Conservation (phyloP, 2,329 filamentous ascomycete genomes). For the Harringtonia aguacate region DNA sequence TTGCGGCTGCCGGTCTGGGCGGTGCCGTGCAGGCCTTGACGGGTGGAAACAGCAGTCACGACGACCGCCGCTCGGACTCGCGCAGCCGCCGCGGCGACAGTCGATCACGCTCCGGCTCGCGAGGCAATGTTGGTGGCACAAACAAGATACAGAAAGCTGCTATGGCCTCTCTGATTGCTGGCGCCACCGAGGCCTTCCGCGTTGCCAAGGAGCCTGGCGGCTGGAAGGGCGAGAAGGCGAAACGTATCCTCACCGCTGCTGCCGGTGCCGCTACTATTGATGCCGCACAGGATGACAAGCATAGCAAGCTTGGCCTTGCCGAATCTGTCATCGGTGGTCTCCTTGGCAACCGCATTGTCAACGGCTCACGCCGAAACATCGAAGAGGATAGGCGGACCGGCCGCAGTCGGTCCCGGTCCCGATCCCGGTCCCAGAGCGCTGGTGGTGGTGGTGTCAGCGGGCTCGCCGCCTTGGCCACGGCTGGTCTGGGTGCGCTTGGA, state of each 20-base stretch:
- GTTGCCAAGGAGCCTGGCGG: slow-evolving; percentile 79
- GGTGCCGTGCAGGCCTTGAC: slow-evolving; percentile 50
- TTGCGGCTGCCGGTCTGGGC: slow-evolving; percentile 51
- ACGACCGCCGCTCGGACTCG: slow-evolving; percentile 25
- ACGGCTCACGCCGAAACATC: slow-evolving; percentile 61
- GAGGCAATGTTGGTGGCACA: slow-evolving; percentile 25
- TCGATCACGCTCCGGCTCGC: slow-evolving; percentile 28
- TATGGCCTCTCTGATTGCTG: slow-evolving; percentile 81
- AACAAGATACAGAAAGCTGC: slow-evolving; percentile 73
- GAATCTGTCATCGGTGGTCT: slow-evolving; percentile 86
- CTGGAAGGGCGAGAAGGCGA: slow-evolving; percentile 87
- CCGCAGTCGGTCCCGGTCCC: slow-evolving; percentile 60
- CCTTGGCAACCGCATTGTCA: slow-evolving; percentile 73
- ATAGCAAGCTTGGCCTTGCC: slow-evolving; percentile 73
- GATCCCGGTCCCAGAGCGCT: slow-evolving; percentile 37
- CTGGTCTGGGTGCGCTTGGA: slow-evolving; percentile 48
- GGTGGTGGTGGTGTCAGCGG: slow-evolving; percentile 33
- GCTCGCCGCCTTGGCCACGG: slow-evolving; percentile 53
- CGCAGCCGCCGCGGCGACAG: slow-evolving; percentile 37
- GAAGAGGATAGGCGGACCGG: slow-evolving; percentile 48
- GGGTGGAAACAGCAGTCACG: slow-evolving; percentile 29
- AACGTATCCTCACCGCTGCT: slow-evolving; percentile 82
- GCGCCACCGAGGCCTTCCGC: slow-evolving; percentile 85
- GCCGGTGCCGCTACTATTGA: slow-evolving; percentile 79
- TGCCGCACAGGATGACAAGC: slow-evolving; percentile 58